Percentiles rank a stretch among this genome's conserved stretches.
phyloP scores from a whole-genome alignment of 2,329 filamentous ascomycete species.

The Penicillium sp. region DNA sequence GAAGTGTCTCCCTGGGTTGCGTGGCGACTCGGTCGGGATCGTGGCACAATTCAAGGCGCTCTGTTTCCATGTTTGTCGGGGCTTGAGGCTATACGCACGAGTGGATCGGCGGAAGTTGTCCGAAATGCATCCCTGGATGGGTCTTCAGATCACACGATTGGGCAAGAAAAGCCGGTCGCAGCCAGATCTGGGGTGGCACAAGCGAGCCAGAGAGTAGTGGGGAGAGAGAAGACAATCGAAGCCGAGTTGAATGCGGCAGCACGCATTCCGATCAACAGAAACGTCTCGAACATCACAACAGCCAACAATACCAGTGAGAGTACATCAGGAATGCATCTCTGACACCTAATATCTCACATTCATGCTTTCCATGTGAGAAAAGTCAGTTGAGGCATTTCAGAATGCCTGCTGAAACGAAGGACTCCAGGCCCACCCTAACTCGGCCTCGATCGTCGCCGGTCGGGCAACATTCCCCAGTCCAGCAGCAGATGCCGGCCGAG shows the following conservation, averaged over 20 bases:
- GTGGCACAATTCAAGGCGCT: not conserved
- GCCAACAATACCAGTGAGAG: not conserved
- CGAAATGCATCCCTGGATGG: conserved; percentile 3
- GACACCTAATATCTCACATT: not conserved
- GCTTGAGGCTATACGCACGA: conserved; percentile 2
- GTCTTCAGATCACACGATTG: not conserved
- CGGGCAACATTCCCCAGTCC: not conserved
- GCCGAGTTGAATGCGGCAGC: not conserved
- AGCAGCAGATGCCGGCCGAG: not conserved
- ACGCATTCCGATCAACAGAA: not conserved
- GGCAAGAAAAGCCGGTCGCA: not conserved
- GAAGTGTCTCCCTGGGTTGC: not conserved
- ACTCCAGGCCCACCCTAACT: not conserved
- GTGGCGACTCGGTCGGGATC: conserved; percentile 7
- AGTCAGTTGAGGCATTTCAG: not conserved
- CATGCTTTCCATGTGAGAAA: not conserved
- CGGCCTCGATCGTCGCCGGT: not conserved
- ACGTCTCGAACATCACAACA: not conserved
- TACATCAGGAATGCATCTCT: not conserved
- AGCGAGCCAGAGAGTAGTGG: not conserved
- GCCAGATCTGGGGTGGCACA: conserved; percentile 7
- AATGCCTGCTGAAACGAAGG: not conserved
- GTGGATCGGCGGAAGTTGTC: conserved; percentile 1
- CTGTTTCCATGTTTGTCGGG: not conserved
- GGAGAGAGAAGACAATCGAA: not conserved